Evolutionary conservation across 257 asterid genomes (phyloP), one percentile per base, ranked within the genome.

Genomic region (Solanum corneliomulleri): DNA sequence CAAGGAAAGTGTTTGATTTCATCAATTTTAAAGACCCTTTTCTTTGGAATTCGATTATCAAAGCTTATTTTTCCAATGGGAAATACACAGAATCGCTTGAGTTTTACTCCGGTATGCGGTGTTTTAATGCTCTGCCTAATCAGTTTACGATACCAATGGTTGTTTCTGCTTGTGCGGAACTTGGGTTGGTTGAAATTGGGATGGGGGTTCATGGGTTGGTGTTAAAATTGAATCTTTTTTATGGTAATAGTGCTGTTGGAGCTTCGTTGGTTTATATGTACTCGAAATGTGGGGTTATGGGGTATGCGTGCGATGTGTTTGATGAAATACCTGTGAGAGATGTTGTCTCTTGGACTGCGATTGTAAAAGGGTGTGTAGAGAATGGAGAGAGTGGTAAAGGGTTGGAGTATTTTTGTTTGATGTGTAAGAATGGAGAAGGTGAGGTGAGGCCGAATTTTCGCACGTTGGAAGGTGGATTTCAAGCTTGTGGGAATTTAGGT

Each of bases 281-380:
- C 81, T 87, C 93, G 4, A 95, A 93, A 93, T 95, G 94, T 87
- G 96, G 98, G 62, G 86, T 15, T 12, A 35, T 91, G 90, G 93
- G 33, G 25, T 88, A 91, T 89, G 97, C 98, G 3, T 72, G 82
- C 82, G 88, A 39, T 15, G 89, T 91, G 94, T 95, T 96, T 82
- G 97, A 91, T 89, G 98, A 94, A 92, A 94, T 93, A 69, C 49
- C 88, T 37, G 77, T 85, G 66, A 96, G 87, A 86, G 98, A 95
- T 89, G 98, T 94, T 44, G 96, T 92, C 88, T 90, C 94, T 85
- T 96, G 99, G 98, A 95, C 98, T 72, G 95, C 96, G 6, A 94
- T 96, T 56, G 87, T 95, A 31, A 91, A 94, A 86, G 98, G 98
- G 83, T 91, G 71, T 86, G 95, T 95, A 89, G 97, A 94, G 91